These are phyloP conservation scores for Pythium sp. DNA, from an alignment of 352 stramenopile species.

Conservation along the genomic window DNA sequence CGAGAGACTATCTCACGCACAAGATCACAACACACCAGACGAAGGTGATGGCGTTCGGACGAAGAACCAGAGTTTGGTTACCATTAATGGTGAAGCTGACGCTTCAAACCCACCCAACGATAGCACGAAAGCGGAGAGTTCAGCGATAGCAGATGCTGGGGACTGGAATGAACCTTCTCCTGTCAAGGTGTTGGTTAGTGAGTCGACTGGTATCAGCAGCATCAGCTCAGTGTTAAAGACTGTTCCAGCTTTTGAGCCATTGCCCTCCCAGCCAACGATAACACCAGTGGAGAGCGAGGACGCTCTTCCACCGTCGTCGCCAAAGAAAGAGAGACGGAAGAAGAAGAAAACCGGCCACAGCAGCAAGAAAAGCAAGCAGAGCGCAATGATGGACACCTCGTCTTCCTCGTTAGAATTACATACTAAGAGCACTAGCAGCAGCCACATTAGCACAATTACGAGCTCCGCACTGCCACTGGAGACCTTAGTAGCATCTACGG, in stretches of 20 bases:
- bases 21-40: too few relatives aligned
- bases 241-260: neutral
- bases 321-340: conserved; percentile 10
- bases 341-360: conserved; percentile 1
- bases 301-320: neutral
- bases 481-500: neutral
- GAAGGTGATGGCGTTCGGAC: too few relatives aligned
- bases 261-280: neutral
- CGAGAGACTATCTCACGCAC: too few relatives aligned
- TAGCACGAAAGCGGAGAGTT: neutral
- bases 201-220: neutral
- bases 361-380: conserved; percentile 10
- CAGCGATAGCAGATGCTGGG: neutral
- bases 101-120: neutral
- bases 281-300: neutral
- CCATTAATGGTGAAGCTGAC: neutral
- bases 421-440: neutral
- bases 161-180: neutral
- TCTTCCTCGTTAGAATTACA: neutral
- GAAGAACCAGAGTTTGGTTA: neutral
- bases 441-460: neutral
- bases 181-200: neutral
- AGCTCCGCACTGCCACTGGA: neutral
- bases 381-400: neutral
- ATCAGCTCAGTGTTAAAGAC: neutral